Evolutionary conservation across 495 filamentous ascomycete genomes (phyloP).

Genomic region (Annulohypoxylon nitens): DNA sequence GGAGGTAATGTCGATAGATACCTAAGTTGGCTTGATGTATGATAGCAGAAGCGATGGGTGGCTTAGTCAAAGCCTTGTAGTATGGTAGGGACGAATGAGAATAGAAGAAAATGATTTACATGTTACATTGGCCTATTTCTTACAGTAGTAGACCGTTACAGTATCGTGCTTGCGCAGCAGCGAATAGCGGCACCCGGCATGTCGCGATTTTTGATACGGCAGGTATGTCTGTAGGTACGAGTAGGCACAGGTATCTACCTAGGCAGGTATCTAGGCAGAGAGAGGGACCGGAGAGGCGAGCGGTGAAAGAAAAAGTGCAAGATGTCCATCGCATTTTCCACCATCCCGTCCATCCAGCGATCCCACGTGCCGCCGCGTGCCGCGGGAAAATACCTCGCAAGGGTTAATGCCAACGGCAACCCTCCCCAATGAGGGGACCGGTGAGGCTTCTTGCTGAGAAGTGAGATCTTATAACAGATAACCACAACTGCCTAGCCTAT

Average conservation of each 20-base stretch:
- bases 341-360: constrained; percentile 28
- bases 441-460: constrained; percentile 21
- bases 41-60: constrained; percentile 8
- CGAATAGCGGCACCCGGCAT: constrained; percentile 32
- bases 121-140: constrained; percentile 31
- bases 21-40: constrained; percentile 17
- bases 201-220: constrained; percentile 14
- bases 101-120: constrained; percentile 7
- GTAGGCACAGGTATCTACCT: not conserved
- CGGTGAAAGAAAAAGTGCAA: constrained; percentile 13
- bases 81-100: constrained; percentile 8
- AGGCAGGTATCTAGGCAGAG: not conserved
- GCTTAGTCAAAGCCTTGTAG: constrained; percentile 22
- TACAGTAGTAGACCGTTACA: constrained; percentile 24
- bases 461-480: constrained; percentile 13
- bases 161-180: constrained; percentile 1
- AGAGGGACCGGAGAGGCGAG: not conserved
- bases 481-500: constrained; percentile 1
- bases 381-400: constrained; percentile 27
- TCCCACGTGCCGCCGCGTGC: constrained; percentile 40
- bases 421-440: constrained; percentile 6
- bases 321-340: constrained; percentile 16
- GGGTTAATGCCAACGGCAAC: constrained; percentile 20
- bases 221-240: not conserved
- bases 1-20: not conserved